A percentile compares a stretch with the other conserved stretches of the same genome.
phyloP scores from a whole-genome alignment of 2,329 filamentous ascomycete species.

The Sodiomyces alkalinus region DNA sequence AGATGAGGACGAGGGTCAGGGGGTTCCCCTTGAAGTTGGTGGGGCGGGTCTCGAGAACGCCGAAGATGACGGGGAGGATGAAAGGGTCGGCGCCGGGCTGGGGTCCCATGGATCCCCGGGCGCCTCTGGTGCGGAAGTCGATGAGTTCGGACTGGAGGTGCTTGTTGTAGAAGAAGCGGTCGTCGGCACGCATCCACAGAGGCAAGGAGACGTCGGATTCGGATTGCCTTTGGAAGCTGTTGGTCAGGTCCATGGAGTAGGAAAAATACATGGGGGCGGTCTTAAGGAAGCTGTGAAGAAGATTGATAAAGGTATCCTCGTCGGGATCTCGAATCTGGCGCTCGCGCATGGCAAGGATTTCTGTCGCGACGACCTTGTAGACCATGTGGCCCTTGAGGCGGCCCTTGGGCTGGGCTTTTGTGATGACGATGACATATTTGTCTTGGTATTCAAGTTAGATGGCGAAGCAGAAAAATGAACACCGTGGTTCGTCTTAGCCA shows the following conservation, averaged over 20 bases:
- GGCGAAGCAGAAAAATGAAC: too few relatives aligned
- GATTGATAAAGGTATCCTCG: slow-evolving; percentile 76
- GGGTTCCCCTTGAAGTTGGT: slow-evolving; percentile 75
- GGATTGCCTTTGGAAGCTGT: slow-evolving; percentile 88
- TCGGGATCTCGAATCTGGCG: slow-evolving; percentile 81
- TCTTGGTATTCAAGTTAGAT: slow-evolving; percentile 32
- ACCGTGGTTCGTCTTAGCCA: too few relatives aligned
- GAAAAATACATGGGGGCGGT: slow-evolving; percentile 93
- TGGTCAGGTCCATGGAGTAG: slow-evolving; percentile 92
- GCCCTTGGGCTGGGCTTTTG: slow-evolving; percentile 81
- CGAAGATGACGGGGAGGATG: slow-evolving; percentile 90
- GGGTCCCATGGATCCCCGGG: slow-evolving; percentile 47
- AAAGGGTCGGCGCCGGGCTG: slow-evolving; percentile 76
- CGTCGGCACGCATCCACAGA: slow-evolving; percentile 83
- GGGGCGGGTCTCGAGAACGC: slow-evolving; percentile 82
- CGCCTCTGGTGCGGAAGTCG: slow-evolving; percentile 57
- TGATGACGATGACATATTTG: slow-evolving; percentile 95
- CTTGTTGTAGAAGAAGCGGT: slow-evolving; percentile 98
- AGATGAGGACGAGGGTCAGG: slow-evolving; percentile 76
- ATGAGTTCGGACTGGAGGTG: slow-evolving; percentile 87
- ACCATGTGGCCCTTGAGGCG: slow-evolving; percentile 91
- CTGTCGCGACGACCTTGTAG: slow-evolving; percentile 81
- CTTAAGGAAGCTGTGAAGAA: slow-evolving; percentile 71
- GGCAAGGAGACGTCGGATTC: slow-evolving; percentile 56
- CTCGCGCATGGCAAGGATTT: slow-evolving; percentile 88